Percentiles rank a stretch among this genome's conserved stretches.
Conservation (phyloP, 768 basidiomycete genomes). For the Termitomyces sp. region DNA sequence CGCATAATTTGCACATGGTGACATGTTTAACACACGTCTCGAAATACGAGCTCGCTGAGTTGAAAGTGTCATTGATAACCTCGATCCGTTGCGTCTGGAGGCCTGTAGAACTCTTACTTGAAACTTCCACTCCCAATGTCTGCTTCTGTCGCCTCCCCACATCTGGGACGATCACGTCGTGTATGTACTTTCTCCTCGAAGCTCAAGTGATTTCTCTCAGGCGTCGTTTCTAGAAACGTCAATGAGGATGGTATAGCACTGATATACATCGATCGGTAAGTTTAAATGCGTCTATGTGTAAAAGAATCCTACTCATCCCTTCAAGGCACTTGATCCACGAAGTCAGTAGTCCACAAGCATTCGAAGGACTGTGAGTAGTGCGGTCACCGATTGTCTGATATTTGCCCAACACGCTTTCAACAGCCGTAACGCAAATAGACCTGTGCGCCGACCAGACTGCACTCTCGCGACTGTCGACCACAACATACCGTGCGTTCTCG, state of each 20-base stretch:
- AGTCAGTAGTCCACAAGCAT: slow-evolving; percentile 91
- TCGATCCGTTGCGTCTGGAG: too few relatives aligned
- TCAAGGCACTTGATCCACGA: slow-evolving; percentile 73
- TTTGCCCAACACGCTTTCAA: slow-evolving; percentile 12
- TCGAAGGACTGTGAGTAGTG: slow-evolving; percentile 68
- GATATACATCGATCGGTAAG: slow-evolving; percentile 78
- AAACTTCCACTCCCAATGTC: slow-evolving; percentile 27
- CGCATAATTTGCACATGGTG: too few relatives aligned
- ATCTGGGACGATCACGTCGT: slow-evolving; percentile 97
- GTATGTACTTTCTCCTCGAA: slow-evolving; percentile 35
- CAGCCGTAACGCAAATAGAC: slow-evolving; percentile 70
- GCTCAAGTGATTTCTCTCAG: neutral
- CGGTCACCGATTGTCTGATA: neutral
- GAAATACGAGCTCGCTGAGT: too few relatives aligned
- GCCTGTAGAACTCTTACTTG: too few relatives aligned
- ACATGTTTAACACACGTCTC: too few relatives aligned
- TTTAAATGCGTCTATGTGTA: neutral
- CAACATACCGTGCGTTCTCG: slow-evolving; percentile 70
- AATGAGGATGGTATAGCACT: slow-evolving; percentile 76
- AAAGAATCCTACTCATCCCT: neutral
- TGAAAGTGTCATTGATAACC: too few relatives aligned
- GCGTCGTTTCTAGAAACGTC: slow-evolving; percentile 44
- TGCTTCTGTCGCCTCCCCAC: slow-evolving; percentile 46
- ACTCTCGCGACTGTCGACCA: slow-evolving; percentile 89
- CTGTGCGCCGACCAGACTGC: slow-evolving; percentile 81